Conservation (phyloP, 495 filamentous ascomycete genomes). For the Talaromyces proteolyticus region DNA sequence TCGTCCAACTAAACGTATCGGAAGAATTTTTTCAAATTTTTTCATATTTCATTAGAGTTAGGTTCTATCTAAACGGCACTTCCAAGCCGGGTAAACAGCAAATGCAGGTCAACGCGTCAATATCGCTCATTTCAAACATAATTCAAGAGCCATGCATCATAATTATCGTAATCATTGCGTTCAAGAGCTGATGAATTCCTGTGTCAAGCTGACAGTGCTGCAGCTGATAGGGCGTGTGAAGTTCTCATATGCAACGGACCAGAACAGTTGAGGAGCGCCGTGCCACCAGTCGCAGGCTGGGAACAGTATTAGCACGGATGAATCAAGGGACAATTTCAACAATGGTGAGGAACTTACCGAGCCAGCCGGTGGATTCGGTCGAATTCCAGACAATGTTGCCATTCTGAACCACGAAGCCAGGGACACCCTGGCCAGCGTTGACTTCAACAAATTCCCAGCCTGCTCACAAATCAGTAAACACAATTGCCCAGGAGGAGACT, state of each 20-base stretch:
- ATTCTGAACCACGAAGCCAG: constrained; percentile 31
- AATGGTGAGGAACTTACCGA: constrained; percentile 31
- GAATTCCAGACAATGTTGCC: constrained; percentile 31
- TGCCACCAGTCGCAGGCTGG: constrained; percentile 52
- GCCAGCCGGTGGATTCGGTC: constrained; percentile 44
- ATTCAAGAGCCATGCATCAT: too few relatives aligned
- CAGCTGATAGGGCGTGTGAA: constrained; percentile 33
- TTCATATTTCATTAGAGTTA: background rate
- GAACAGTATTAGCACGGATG: background rate
- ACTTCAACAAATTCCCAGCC: constrained; percentile 38
- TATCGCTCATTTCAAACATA: too few relatives aligned
- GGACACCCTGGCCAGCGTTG: constrained; percentile 28
- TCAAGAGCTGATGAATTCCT: constrained; percentile 3
- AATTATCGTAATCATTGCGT: too few relatives aligned
- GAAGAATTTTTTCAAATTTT: too few relatives aligned
- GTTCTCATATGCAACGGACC: constrained; percentile 21
- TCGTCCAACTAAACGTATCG: too few relatives aligned
- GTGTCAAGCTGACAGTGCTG: constrained; percentile 30
- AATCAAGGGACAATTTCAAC: background rate
- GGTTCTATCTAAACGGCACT: background rate
- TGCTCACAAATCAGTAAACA: constrained; percentile 6
- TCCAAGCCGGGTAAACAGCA: background rate
- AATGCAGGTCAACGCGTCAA: background rate
- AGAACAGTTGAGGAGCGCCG: constrained; percentile 50
- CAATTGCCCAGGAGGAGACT: constrained; percentile 2